phyloP scores from a whole-genome alignment of 805 yeast genomes.

The Komagataella mondaviorum region DNA sequence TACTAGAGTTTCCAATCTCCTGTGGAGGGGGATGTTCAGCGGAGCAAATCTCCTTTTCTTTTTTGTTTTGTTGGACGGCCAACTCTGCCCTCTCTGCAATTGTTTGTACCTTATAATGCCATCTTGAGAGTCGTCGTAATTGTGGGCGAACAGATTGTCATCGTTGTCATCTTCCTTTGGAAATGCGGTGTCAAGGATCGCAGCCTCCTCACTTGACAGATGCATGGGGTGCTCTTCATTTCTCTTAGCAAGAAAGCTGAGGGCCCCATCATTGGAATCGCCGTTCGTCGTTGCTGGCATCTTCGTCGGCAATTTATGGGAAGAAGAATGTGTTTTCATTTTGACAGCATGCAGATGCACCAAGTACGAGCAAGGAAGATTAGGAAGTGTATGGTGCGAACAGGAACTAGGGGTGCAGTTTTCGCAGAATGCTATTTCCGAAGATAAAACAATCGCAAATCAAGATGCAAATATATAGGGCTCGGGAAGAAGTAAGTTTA shows the following conservation, averaged over 20 bases:
- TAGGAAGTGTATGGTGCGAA: not conserved
- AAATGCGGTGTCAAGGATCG: not conserved
- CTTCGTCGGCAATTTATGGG: not conserved
- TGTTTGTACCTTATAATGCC: not conserved
- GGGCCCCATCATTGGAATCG: not conserved
- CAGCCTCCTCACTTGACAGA: not conserved
- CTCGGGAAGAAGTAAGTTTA: not conserved
- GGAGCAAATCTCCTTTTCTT: slow-evolving; percentile 30
- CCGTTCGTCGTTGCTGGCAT: not conserved
- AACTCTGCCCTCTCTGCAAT: not conserved
- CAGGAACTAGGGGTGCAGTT: not conserved
- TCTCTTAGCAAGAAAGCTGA: not conserved
- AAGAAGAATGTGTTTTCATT: not conserved
- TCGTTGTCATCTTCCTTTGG: slow-evolving; percentile 1
- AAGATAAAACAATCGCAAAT: not conserved
- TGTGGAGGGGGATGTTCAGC: slow-evolving; percentile 34
- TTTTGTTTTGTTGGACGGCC: slow-evolving; percentile 15
- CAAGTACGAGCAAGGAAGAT: not conserved
- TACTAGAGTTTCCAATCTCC: slow-evolving; percentile 54
- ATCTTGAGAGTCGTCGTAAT: slow-evolving; percentile 1
- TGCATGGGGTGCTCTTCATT: not conserved
- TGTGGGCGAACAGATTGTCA: slow-evolving; percentile 1
- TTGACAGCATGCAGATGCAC: not conserved
- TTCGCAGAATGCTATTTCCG: not conserved
- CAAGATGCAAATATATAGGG: not conserved